phyloP scores from a whole-genome alignment of 2,329 filamentous ascomycete genomes.

The Curvularia eragrostidis region DNA sequence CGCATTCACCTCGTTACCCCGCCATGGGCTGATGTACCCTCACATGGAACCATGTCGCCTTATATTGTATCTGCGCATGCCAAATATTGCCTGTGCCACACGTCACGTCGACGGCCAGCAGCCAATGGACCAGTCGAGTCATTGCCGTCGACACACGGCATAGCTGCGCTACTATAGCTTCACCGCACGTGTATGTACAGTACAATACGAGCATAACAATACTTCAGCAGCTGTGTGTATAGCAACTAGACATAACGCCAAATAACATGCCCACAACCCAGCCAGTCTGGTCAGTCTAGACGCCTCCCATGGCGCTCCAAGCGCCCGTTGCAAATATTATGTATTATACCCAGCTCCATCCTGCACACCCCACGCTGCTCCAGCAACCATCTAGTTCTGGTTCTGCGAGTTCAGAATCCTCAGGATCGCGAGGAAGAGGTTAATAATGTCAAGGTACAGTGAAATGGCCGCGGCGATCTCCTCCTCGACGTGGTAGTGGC shows the following conservation, averaged over 20 bases:
- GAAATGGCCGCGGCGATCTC: constrained; percentile 96
- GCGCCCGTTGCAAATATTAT: not conserved
- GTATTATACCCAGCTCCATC: not conserved
- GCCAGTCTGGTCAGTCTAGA: not conserved
- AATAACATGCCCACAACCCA: not conserved
- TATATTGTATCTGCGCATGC: not conserved
- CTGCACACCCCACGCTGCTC: no score
- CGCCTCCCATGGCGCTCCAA: not conserved
- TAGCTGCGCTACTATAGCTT: not conserved
- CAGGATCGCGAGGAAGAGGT: constrained; percentile 94
- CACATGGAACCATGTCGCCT: not conserved
- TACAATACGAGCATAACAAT: not conserved
- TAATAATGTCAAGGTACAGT: constrained; percentile 94
- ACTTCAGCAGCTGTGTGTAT: not conserved
- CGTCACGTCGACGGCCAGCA: not conserved
- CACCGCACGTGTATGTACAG: not conserved
- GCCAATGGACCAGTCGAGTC: not conserved
- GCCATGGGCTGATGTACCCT: constrained; percentile 18
- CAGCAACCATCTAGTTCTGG: constrained; percentile 71
- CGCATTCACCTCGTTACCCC: constrained; percentile 23
- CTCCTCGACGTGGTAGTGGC: constrained; percentile 96
- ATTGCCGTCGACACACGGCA: not conserved
- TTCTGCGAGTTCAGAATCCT: constrained; percentile 95
- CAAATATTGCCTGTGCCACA: not conserved
- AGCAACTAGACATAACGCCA: not conserved